phyloP scores from a whole-genome alignment of 1,284 basidiomycete genomes.

The Tilletia walkeri region DNA sequence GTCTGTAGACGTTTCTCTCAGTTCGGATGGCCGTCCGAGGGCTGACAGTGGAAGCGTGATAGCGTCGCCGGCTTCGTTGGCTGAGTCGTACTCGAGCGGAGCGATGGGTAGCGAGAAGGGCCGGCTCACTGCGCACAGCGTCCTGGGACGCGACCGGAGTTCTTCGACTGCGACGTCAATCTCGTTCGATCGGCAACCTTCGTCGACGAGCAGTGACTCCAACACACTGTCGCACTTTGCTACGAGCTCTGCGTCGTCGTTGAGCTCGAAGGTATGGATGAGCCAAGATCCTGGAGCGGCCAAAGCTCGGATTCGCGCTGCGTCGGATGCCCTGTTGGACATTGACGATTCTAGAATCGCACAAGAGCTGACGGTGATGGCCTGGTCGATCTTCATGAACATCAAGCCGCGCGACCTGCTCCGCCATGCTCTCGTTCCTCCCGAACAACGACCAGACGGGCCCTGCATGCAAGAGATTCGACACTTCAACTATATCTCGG shows the following conservation, averaged over 20 bases:
- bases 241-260: neutral
- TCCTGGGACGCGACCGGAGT: conserved; percentile 12
- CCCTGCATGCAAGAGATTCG: conserved; percentile 44
- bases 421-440: conserved; percentile 43
- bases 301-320: conserved; percentile 33
- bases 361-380: conserved; percentile 41
- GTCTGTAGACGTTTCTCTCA: neutral
- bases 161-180: conserved; percentile 15
- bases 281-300: neutral
- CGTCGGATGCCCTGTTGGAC: conserved; percentile 43
- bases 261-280: neutral
- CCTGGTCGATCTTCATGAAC: conserved; percentile 43
- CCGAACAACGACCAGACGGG: conserved; percentile 34
- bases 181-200: conserved; percentile 15
- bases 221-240: neutral
- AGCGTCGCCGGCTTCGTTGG: neutral
- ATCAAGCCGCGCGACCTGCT: conserved; percentile 46
- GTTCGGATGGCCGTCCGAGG: neutral
- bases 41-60: conserved; percentile 13
- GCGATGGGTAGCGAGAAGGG: neutral
- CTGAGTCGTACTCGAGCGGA: neutral
- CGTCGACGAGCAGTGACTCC: conserved; percentile 1
- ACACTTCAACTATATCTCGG: conserved; percentile 51
- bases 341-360: conserved; percentile 42
- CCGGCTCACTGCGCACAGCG: neutral